phyloP scores from a whole-genome alignment of 495 filamentous ascomycete genomes.

The Amphirosellinia nigrospora region DNA sequence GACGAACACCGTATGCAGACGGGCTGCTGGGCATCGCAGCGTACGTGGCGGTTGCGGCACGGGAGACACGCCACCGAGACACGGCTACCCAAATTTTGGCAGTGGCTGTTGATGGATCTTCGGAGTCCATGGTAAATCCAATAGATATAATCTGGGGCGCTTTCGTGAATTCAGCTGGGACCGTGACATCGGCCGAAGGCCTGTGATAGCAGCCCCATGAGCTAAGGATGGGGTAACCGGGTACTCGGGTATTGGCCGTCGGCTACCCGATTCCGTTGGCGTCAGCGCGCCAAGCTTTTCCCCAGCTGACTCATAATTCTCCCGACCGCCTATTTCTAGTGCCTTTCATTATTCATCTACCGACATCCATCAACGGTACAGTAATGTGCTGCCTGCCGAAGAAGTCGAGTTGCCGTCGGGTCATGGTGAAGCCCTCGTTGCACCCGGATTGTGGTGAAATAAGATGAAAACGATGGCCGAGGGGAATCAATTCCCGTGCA shows the following conservation, averaged over 20 bases:
- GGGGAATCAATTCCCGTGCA: slow-evolving; percentile 12
- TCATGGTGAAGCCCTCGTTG: not conserved
- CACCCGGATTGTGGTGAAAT: not conserved
- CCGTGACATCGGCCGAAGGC: not conserved
- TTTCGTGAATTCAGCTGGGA: not conserved
- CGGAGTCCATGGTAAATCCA: slow-evolving; percentile 14
- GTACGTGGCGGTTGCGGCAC: slow-evolving; percentile 62
- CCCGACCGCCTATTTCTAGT: not conserved
- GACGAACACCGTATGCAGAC: slow-evolving; percentile 50
- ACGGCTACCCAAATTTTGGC: slow-evolving; percentile 33
- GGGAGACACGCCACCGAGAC: slow-evolving; percentile 61
- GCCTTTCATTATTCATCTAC: not conserved
- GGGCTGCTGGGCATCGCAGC: slow-evolving; percentile 60
- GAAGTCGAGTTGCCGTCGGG: slow-evolving; percentile 13
- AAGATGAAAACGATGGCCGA: slow-evolving; percentile 4
- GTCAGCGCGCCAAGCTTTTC: slow-evolving; percentile 12
- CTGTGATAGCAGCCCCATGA: not conserved
- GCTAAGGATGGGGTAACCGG: not conserved
- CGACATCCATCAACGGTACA: not conserved
- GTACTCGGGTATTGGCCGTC: slow-evolving; percentile 12
- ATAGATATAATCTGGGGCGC: not conserved
- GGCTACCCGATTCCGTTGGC: slow-evolving; percentile 1
- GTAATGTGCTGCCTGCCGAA: not conserved
- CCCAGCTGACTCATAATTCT: slow-evolving; percentile 6
- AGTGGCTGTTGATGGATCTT: slow-evolving; percentile 25